Evolutionary conservation across 208 protist species (phyloP).

Genomic region (Tritrichomonas musculus): DNA sequence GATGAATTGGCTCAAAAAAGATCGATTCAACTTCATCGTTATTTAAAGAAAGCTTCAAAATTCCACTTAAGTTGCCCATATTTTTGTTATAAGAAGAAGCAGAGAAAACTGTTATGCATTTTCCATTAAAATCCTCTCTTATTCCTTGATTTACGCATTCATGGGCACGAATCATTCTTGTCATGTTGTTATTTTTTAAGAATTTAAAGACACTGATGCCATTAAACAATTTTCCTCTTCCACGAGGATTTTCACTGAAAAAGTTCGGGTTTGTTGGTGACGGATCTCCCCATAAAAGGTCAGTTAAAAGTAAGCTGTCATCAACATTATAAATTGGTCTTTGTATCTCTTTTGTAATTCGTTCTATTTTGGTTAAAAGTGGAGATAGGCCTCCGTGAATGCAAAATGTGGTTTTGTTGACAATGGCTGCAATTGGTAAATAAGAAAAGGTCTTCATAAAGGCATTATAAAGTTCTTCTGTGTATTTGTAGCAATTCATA

Average conservation of each 20-base stretch:
- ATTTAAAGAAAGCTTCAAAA: no score
- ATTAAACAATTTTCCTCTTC: neutral
- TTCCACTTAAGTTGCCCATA: no score
- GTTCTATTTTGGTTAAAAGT: neutral
- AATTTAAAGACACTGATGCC: neutral
- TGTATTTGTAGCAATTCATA: no score
- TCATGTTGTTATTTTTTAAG: neutral
- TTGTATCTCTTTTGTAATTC: neutral
- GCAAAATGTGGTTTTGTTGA: neutral
- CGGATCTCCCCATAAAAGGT: neutral
- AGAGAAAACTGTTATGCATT: neutral
- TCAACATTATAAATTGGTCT: neutral
- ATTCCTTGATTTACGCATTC: neutral
- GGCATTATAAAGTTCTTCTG: no score
- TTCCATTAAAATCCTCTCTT: no score
- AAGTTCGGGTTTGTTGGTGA: neutral
- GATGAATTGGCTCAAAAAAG: no score
- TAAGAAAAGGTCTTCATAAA: no score
- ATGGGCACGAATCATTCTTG: neutral
- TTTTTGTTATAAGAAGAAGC: neutral
- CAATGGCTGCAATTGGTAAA: neutral
- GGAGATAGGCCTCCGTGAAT: neutral
- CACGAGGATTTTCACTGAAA: neutral
- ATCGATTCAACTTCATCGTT: no score
- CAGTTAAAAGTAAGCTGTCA: no score